Base-by-base conservation (phyloP, 2,329 filamentous ascomycete genomes). In the Xylaria multiplex region DNA sequence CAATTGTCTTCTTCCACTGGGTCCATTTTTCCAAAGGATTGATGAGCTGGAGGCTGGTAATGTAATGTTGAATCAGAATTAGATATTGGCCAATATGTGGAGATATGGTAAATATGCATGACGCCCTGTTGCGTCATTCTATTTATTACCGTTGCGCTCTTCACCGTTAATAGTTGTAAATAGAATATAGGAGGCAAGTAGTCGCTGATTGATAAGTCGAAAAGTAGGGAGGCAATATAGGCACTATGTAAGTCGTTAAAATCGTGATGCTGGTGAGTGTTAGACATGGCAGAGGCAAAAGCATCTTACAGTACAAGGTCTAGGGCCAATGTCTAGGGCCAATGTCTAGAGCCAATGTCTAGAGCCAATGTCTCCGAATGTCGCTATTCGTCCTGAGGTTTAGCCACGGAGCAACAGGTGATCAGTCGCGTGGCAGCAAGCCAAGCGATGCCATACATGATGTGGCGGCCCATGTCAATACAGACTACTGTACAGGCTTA, bases 341-440 rank as follows among this genome's bases (percentile, higher is more conserved):
- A 27, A 27, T 27, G 27, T 27, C 27, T 27, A 27, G 43, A 16
- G 50, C 37, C 37, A 40, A 40, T 40, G 37, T 40, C 11, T n/a
- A 49, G 43, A 16, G 50, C 37, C 37, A 40, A 40, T 40, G 37
- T 40, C 11, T n/a, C 53, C 19, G 43, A 55, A 43, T 19, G n/a
- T 58, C 37, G 55, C 37, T 42, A 54, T 70, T 63, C 40, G 48
- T 53, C 48, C 27, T 45, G 46, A 57, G 43, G 27, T 56, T 64
- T 45, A 62, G 58, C 55, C 62, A 65, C 37, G 43, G 59, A 60
- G 19, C 40, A 65, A 40, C 68, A 68, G 63, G 66, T 70, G 68
- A 70, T 64, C 59, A 62, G 66, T 70, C 68, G 66, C 65, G 65
- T 70, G 68, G 65, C 65, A 66, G 59, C 52, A 49, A 70, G 66